Conservation (phyloP, 2,329 filamentous ascomycete species). For the Botryotinia convoluta region DNA sequence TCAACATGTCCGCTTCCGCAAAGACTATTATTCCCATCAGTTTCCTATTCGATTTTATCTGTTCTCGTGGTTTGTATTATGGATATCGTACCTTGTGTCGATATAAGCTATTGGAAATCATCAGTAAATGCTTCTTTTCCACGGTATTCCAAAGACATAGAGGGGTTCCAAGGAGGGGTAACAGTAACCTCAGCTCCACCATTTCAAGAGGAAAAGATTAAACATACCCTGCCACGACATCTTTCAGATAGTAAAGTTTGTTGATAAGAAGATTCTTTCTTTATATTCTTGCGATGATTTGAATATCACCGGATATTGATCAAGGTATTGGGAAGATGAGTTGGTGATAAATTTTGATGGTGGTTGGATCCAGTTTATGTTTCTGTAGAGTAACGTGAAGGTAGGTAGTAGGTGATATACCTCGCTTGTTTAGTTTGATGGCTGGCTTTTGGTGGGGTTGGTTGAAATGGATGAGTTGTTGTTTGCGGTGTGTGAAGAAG, state of each 20-base stretch:
- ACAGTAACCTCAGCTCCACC: slow-evolving; percentile 16
- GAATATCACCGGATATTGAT: not conserved
- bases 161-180: slow-evolving; percentile 34
- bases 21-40: slow-evolving; percentile 56
- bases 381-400: slow-evolving; percentile 4
- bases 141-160: not conserved
- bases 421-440: slow-evolving; percentile 19
- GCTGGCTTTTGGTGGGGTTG: slow-evolving; percentile 17
- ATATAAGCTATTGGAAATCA: slow-evolving; percentile 51
- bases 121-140: slow-evolving; percentile 21
- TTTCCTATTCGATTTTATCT: slow-evolving; percentile 5
- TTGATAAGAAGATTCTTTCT: slow-evolving; percentile 1
- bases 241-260: slow-evolving; percentile 36
- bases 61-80: not conserved
- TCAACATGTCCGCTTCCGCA: slow-evolving; percentile 76
- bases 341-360: slow-evolving; percentile 15
- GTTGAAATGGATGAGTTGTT: slow-evolving; percentile 16
- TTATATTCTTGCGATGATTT: not conserved
- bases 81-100: slow-evolving; percentile 54
- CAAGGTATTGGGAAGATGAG: not conserved
- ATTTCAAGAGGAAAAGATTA: slow-evolving; percentile 13
- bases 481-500: slow-evolving; percentile 16
- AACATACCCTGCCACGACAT: slow-evolving; percentile 75
- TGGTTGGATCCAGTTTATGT: slow-evolving; percentile 3
- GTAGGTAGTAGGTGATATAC: not conserved